phyloP scores from a whole-genome alignment of 2,329 filamentous ascomycete species.

The Sporothrix luriei region DNA sequence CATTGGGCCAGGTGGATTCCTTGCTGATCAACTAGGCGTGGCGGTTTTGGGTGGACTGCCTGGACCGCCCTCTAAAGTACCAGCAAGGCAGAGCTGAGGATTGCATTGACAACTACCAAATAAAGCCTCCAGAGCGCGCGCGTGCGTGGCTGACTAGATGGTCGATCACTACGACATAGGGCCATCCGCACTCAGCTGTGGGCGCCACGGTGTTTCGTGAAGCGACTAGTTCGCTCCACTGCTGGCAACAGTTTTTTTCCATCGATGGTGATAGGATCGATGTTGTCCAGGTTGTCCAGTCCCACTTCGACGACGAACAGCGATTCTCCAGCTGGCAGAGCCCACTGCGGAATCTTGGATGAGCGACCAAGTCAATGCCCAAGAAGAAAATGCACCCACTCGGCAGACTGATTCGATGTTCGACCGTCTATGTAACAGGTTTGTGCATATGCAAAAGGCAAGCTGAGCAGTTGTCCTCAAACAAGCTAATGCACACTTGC shows the following conservation, averaged over 20 bases:
- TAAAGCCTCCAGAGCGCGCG: background rate
- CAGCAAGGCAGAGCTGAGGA: background rate
- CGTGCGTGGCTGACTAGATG: background rate
- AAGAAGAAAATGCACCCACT: background rate
- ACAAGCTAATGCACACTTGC: slow-evolving; percentile 23
- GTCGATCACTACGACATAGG: no score
- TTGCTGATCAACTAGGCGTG: background rate
- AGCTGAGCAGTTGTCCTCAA: background rate
- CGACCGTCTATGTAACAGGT: background rate
- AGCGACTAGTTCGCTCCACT: slow-evolving; percentile 2
- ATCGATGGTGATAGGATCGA: no score
- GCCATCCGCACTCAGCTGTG: background rate
- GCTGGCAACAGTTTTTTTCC: background rate
- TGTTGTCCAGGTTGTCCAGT: no score
- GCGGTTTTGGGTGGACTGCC: background rate
- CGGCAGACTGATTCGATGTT: background rate
- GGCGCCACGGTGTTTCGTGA: slow-evolving; percentile 15
- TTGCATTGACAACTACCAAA: background rate
- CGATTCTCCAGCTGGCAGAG: background rate
- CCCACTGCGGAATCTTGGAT: background rate
- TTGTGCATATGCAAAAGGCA: slow-evolving; percentile 11
- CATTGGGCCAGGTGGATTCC: background rate
- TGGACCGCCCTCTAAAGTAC: no score
- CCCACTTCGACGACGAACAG: background rate
- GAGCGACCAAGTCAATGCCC: background rate